These are phyloP conservation scores for Isoetes taiwanensis DNA, from an alignment of 75 land plant genomes.

Conservation along the genomic window DNA sequence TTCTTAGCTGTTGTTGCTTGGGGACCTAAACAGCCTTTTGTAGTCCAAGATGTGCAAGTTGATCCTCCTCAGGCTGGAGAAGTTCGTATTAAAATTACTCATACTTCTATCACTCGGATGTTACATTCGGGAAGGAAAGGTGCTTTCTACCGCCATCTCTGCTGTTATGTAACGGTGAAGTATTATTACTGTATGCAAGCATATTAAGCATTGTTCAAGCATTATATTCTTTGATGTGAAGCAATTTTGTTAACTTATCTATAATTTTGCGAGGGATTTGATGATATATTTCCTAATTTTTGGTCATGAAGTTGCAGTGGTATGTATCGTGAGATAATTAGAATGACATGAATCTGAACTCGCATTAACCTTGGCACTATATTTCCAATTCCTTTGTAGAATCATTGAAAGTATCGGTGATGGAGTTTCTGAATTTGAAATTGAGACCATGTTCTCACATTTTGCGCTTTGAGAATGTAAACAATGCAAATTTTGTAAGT, in stretches of 20 bases:
- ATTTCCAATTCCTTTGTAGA: slow-evolving; percentile 22
- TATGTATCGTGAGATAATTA: background rate
- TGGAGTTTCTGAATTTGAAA: slow-evolving; percentile 55
- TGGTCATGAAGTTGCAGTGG: no score
- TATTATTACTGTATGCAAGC: background rate
- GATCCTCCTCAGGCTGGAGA: slow-evolving; percentile 40
- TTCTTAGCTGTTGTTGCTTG: slow-evolving; percentile 41
- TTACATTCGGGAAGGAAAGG: slow-evolving; percentile 76
- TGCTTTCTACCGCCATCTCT: background rate
- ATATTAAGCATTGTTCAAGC: background rate
- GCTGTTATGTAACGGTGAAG: background rate
- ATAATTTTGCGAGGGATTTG: background rate
- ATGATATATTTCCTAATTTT: no score
- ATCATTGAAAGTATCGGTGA: slow-evolving; percentile 85
- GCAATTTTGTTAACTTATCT: background rate
- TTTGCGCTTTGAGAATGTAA: slow-evolving; percentile 77
- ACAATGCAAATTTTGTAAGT: slow-evolving; percentile 51
- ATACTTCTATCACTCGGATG: slow-evolving; percentile 77
- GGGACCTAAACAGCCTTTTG: slow-evolving; percentile 30
- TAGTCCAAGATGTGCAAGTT: slow-evolving; percentile 40
- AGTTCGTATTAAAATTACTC: slow-evolving; percentile 52
- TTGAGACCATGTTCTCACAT: slow-evolving; percentile 75
- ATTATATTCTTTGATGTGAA: background rate
- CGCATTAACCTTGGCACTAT: no score
- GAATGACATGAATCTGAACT: background rate